Conservation (phyloP, 192 early-diverging fungal species). For the Umbelopsis sp. region DNA sequence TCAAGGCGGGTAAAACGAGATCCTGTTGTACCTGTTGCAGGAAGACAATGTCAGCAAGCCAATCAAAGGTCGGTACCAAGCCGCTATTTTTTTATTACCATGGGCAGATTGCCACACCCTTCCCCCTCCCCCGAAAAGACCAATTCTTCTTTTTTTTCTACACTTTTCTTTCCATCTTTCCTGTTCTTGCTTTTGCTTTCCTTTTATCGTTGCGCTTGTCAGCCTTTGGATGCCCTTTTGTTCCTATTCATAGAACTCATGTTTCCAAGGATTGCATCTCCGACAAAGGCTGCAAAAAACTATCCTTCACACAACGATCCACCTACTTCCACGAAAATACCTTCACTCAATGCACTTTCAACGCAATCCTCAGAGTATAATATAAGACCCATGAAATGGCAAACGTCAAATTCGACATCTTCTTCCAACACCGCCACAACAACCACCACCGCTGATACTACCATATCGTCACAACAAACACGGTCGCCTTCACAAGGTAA, state of each 20-base stretch:
- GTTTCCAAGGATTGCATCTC: slow-evolving; percentile 12
- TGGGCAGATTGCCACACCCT: neutral
- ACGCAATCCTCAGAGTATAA: neutral
- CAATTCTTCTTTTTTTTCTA: neutral
- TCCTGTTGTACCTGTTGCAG: neutral
- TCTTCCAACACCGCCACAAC: neutral
- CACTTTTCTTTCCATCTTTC: neutral
- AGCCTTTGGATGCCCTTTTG: neutral
- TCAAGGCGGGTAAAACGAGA: neutral
- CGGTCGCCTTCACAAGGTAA: neutral
- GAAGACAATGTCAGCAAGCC: slow-evolving; percentile 3
- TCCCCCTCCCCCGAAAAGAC: neutral
- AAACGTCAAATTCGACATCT: neutral
- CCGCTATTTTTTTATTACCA: slow-evolving; percentile 7
- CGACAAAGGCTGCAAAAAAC: neutral
- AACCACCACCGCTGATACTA: no score
- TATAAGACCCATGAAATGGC: neutral
- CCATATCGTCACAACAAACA: neutral
- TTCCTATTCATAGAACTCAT: neutral
- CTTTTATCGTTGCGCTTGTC: neutral
- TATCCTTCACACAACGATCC: slow-evolving; percentile 8
- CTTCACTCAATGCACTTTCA: neutral
- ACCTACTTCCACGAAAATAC: neutral
- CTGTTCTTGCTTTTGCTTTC: neutral
- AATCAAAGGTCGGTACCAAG: neutral